Evolutionary conservation across 2,329 filamentous ascomycete species (phyloP), one percentile per base, ranked within the genome.

Genomic region (Fusarium gaditjirri): DNA sequence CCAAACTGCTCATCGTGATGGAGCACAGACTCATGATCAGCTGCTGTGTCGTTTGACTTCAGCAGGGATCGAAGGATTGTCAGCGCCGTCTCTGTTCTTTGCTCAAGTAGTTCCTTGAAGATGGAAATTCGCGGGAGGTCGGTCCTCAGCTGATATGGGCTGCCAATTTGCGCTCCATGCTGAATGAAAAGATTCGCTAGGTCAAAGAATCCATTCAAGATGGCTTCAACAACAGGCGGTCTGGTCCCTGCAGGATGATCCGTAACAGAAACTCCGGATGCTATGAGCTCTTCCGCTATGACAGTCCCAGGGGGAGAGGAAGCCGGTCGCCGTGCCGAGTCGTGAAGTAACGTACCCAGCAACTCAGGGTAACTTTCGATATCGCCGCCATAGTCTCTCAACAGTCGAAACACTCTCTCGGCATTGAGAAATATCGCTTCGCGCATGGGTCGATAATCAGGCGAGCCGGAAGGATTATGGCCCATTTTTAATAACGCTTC

Each of bases 271-370:
- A 50, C 25, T 0, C 25, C 43, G 0, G 21, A 25, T 5, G 14
- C 33, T 50, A 58, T 58, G 5, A 58, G 33, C 19, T 58, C 33
- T 31, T 39, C 8, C 11, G 55, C 55, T 31, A 58, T 58, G 42
- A 31, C 12, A 21, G 1, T 50, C 2, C 55, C 42, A 12, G 43
- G 42, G 1, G 55, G 43, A 1, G 55, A 58, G 1, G 55, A 58
- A 6, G 33, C 55, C 6, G 33, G 55, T 31, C 55, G 38, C 14
- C 11, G 11, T 3, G 55, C 43, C 2, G 38, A 14, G 3, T 50
- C 55, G 7, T 58, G 33, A 5, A 58, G 21, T 5, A 58, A 9
- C 17, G 42, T 38, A 8, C 12, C 21, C 7, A 33, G 12, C 25
- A 33, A 50, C 3, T 50, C 55, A 1, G 25, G 17, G 8, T 31